Evolutionary conservation across 139 green algal species (phyloP), one percentile per base, ranked within the genome.

Genomic region (Chlorella ohadii): DNA sequence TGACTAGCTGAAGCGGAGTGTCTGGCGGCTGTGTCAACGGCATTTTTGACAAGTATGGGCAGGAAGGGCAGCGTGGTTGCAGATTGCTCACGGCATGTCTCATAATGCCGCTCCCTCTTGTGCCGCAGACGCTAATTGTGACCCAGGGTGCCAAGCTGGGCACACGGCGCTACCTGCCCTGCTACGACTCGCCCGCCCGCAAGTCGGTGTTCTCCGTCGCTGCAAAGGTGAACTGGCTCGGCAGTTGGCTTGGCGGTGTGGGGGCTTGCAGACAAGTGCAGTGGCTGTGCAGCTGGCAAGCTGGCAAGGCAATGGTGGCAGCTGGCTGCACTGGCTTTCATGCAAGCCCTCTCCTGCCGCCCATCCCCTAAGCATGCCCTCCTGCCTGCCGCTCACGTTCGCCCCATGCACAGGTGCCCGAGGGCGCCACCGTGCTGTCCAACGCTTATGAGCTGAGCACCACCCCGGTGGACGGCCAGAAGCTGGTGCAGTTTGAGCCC

Each of bases 121-220:
- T 59, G 51, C 51, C 22, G 51, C 51, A 59, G 51, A 22, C 51
- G 3, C 59, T 88, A 56, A 44, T 90, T 51, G 72, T 55, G 16
- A 90, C 78, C 7, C 86, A 92, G 84, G 51, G 87, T 25, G 86
- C 87, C 72, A 36, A 64, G 20, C 56, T 16, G 23, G 74, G 66
- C 31, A 82, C 81, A 4, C 66, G 89, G 23, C 44, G 38, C 20
- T 19, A 89, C 41, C 36, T 90, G 44, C 89, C 89, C 33, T 86
- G 84, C 77, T 70, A 87, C 17, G 87, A 92, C 72, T 63, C 72
- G 9, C 87, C 87, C 9, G 57, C 20, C 22, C 84, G 83, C 79
- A 91, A 91, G 89, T 86, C 89, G 12, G 65, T 19, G 0, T 91
- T 91, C 25, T 27, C 34, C 3, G 77, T 92, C 19, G 5, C 19